Evolutionary conservation across 2,329 filamentous ascomycete species (phyloP).

Genomic region (Leptographium galeiforme): DNA sequence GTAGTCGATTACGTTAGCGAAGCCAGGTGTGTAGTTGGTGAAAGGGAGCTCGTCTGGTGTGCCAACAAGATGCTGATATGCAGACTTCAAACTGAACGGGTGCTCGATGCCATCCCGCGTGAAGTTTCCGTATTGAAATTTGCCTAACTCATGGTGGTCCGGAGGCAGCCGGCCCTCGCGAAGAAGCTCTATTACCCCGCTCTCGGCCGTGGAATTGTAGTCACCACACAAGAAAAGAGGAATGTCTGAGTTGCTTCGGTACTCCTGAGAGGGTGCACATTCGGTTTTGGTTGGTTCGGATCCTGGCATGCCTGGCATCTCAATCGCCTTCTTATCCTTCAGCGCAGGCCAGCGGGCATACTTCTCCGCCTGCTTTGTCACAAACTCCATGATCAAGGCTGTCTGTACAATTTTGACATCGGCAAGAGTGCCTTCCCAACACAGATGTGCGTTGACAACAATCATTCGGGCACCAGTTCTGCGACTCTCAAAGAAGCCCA

Average conservation of each 20-base stretch:
- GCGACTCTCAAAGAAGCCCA: constrained; percentile 86
- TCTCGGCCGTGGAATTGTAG: constrained; percentile 82
- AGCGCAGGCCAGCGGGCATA: constrained; percentile 69
- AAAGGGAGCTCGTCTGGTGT: constrained; percentile 76
- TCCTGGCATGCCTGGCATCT: constrained; percentile 20
- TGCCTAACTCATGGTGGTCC: constrained; percentile 66
- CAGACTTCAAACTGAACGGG: constrained; percentile 84
- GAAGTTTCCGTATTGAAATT: constrained; percentile 82
- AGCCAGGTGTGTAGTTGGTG: constrained; percentile 94
- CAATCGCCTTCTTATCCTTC: constrained; percentile 61
- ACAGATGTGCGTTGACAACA: constrained; percentile 85
- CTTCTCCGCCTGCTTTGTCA: constrained; percentile 73
- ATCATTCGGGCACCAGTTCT: constrained; percentile 83
- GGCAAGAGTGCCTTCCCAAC: constrained; percentile 81
- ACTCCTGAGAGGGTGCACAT: constrained; percentile 73
- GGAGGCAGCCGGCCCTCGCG: constrained; percentile 65
- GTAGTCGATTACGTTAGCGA: constrained; percentile 86
- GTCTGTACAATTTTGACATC: constrained; percentile 97
- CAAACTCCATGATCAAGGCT: constrained; percentile 84
- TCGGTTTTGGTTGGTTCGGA: constrained; percentile 41
- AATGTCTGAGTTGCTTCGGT: constrained; percentile 74
- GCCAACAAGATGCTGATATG: constrained; percentile 71
- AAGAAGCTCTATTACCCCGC: constrained; percentile 83
- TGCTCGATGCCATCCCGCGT: constrained; percentile 86
- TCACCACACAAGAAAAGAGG: constrained; percentile 87